phyloP scores from a whole-genome alignment of 1,139 yeast genomes.

The Pichia sp. region DNA sequence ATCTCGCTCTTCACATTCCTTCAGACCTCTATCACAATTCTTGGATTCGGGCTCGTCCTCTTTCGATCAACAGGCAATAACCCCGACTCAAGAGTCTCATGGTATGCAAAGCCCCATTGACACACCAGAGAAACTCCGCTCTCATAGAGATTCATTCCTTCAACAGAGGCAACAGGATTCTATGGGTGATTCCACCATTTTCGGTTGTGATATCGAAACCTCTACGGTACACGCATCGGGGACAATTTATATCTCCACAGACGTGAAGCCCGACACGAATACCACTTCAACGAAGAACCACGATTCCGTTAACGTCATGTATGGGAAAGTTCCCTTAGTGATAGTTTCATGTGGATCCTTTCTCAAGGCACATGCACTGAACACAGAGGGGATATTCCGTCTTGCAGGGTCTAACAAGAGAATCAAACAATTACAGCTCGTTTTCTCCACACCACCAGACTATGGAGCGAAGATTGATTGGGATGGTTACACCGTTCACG shows the following conservation, averaged over 20 bases:
- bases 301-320: constrained; percentile 38
- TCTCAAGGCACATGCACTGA: constrained; percentile 67
- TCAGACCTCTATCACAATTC: constrained; percentile 22
- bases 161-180: constrained; percentile 28
- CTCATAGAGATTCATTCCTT: constrained; percentile 51
- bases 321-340: constrained; percentile 80
- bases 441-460: constrained; percentile 81
- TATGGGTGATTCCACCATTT: constrained; percentile 48
- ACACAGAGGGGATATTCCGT: constrained; percentile 86
- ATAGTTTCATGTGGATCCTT: constrained; percentile 93
- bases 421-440: constrained; percentile 74
- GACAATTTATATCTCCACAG: constrained; percentile 51
- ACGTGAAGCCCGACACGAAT: not conserved
- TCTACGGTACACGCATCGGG: constrained; percentile 74
- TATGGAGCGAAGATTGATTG: constrained; percentile 84
- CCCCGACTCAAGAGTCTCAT: constrained; percentile 24
- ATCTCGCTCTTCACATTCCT: constrained; percentile 26
- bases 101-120: too few relatives aligned
- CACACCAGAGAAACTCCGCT: too few relatives aligned
- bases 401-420: constrained; percentile 90
- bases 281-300: not conserved
- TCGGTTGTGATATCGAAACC: constrained; percentile 74
- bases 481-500: constrained; percentile 97
- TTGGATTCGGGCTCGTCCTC: constrained; percentile 14
- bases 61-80: constrained; percentile 3